A percentile compares a stretch with the other conserved stretches of the same genome.
Conservation (phyloP, 306 rosid species). For the Calophaca sinica region DNA sequence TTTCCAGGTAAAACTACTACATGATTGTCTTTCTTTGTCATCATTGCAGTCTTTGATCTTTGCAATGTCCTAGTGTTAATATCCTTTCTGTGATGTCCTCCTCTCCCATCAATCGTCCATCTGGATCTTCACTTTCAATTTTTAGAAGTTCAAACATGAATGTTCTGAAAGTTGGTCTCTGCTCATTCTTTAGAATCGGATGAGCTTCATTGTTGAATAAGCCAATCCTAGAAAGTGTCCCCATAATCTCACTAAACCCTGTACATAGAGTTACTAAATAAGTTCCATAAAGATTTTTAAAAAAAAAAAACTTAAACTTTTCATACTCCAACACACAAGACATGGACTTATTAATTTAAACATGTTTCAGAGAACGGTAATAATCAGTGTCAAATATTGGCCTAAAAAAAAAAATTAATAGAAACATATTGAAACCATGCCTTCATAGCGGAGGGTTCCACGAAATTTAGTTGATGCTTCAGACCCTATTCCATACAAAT, state of each 20-base stretch:
- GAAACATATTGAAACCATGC: constrained; percentile 54
- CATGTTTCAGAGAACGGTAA: constrained; percentile 4
- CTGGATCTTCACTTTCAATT: constrained; percentile 44
- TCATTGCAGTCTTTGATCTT: constrained; percentile 66
- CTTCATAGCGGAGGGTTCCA: constrained; percentile 97
- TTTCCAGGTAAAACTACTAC: constrained; percentile 50
- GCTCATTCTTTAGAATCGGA: constrained; percentile 61
- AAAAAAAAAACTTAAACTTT: constrained; percentile 11
- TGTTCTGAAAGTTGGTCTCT: constrained; percentile 64
- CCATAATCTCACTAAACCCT: constrained; percentile 94
- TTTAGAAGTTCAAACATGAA: constrained; percentile 76
- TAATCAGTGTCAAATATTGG: constrained; percentile 23
- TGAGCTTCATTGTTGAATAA: constrained; percentile 66
- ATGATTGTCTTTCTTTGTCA: constrained; percentile 80
- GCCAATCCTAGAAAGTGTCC: constrained; percentile 80
- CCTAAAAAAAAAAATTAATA: not conserved
- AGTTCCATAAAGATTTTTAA: constrained; percentile 42
- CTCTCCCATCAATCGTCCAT: constrained; percentile 59
- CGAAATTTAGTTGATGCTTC: constrained; percentile 92
- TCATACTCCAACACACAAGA: not conserved
- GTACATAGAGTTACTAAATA: constrained; percentile 10
- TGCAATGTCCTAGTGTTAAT: constrained; percentile 67
- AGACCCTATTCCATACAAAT: constrained; percentile 75
- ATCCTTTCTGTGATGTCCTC: constrained; percentile 62
- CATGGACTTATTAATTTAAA: constrained; percentile 12